Conservation (phyloP, 2,329 filamentous ascomycete genomes). For the Colletotrichum sp. region DNA sequence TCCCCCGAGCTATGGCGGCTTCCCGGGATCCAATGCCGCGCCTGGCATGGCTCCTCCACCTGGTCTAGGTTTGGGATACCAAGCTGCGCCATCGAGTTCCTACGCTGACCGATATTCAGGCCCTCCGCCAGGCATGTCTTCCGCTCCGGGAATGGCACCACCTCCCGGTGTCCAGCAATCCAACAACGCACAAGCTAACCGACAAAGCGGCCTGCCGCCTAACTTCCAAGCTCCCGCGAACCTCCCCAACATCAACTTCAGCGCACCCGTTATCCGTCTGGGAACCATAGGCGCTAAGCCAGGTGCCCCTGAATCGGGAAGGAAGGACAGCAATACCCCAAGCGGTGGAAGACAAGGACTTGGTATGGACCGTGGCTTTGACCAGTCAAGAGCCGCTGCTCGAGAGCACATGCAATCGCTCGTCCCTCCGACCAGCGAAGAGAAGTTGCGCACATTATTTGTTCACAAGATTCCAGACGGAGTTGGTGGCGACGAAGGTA, state of each 20-base stretch:
- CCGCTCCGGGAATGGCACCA: constrained; percentile 80
- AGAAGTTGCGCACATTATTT: constrained; percentile 91
- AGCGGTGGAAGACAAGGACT: constrained; percentile 50
- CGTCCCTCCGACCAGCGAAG: constrained; percentile 84
- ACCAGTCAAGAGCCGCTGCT: constrained; percentile 70
- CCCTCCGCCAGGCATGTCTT: constrained; percentile 80
- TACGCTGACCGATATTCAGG: constrained; percentile 47
- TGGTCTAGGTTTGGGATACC: constrained; percentile 72
- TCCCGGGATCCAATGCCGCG: constrained; percentile 63
- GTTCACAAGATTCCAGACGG: constrained; percentile 85
- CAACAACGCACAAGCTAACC: constrained; percentile 76
- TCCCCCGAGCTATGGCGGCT: constrained; percentile 75
- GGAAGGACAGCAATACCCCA: constrained; percentile 46
- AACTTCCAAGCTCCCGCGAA: constrained; percentile 90
- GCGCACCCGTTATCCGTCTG: constrained; percentile 91
- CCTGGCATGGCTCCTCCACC: constrained; percentile 80
- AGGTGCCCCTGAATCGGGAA: constrained; percentile 42
- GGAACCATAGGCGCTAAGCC: constrained; percentile 78
- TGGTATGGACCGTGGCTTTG: constrained; percentile 69
- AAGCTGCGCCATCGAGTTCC: background rate
- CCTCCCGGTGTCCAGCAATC: constrained; percentile 80
- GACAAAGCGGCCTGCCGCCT: constrained; percentile 79
- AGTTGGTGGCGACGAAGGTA: constrained; percentile 74
- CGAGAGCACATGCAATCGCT: constrained; percentile 74
- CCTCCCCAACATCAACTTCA: constrained; percentile 98